Conservation (phyloP, 371 early-diverging fungal genomes). For the Apophysomyces variabilis region DNA sequence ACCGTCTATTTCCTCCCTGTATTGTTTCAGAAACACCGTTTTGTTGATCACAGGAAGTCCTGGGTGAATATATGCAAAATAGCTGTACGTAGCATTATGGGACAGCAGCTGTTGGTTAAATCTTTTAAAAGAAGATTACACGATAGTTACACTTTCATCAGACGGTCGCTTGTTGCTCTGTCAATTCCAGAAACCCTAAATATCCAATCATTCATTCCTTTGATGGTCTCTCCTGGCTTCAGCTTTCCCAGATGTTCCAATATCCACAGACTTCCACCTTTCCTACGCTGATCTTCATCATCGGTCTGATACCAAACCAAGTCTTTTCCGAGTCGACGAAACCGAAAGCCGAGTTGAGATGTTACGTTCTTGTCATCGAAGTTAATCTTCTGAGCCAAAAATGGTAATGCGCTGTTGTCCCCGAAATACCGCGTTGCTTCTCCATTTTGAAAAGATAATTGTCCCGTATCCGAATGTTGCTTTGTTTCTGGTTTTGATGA, state of each 20-base stretch:
- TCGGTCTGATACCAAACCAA: constrained; percentile 35
- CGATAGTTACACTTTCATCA: constrained; percentile 48
- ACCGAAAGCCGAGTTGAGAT: constrained; percentile 30
- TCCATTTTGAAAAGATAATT: constrained; percentile 27
- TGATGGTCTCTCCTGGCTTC: constrained; percentile 44
- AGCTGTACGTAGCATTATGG: constrained; percentile 22
- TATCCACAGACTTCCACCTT: constrained; percentile 14
- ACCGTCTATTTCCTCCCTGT: constrained; percentile 40
- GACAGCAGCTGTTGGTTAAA: too few species aligned
- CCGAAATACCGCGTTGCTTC: constrained; percentile 41
- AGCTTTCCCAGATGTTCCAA: constrained; percentile 34
- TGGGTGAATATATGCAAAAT: constrained; percentile 56
- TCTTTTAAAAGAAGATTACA: neutral
- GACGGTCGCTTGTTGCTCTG: constrained; percentile 43
- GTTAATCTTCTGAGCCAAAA: constrained; percentile 45
- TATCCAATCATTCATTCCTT: constrained; percentile 48
- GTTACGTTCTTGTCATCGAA: constrained; percentile 38
- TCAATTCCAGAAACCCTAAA: constrained; percentile 43
- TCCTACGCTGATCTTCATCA: constrained; percentile 18
- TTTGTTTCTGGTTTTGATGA: neutral
- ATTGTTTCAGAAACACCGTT: constrained; percentile 47
- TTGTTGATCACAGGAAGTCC: constrained; percentile 56
- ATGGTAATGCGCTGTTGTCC: constrained; percentile 44
- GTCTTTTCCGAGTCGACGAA: constrained; percentile 45
- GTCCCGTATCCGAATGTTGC: constrained; percentile 16